phyloP scores from a whole-genome alignment of 2,329 filamentous ascomycete genomes.

The Lithohypha guttulata region DNA sequence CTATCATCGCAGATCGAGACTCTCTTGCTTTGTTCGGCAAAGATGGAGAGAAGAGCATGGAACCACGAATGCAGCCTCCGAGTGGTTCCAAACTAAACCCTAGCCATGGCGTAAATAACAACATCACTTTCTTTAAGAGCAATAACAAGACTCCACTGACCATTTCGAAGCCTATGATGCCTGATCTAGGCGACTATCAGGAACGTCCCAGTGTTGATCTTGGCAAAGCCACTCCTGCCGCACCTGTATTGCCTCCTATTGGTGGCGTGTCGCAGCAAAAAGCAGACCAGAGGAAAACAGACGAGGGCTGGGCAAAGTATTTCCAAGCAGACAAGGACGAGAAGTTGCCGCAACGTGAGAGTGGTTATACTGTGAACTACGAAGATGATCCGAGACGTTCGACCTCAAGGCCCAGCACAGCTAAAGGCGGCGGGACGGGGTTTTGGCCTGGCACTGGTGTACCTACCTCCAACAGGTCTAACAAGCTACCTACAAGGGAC shows the following conservation, averaged over 20 bases:
- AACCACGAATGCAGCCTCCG: not conserved
- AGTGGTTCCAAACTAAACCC: conserved; percentile 5
- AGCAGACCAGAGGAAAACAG: conserved; percentile 30
- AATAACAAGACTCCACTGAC: conserved; percentile 14
- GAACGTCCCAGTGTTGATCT: conserved; percentile 19
- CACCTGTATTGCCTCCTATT: conserved; percentile 3
- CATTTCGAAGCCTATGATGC: conserved; percentile 22
- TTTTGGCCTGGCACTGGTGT: conserved; percentile 30
- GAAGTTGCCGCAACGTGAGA: not conserved
- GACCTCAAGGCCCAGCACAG: conserved; percentile 5
- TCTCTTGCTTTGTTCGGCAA: conserved; percentile 32
- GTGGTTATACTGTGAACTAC: not conserved
- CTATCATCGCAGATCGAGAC: conserved; percentile 24
- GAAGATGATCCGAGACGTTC: conserved; percentile 6
- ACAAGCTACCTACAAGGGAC: conserved; percentile 25
- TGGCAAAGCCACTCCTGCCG: conserved; percentile 17
- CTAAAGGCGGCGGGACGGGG: conserved; percentile 23
- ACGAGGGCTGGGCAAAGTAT: conserved; percentile 41
- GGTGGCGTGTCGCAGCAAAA: conserved; percentile 11
- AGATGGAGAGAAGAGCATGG: conserved; percentile 24
- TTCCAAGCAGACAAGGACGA: conserved; percentile 26
- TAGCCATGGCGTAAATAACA: conserved; percentile 1
- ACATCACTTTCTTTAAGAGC: conserved; percentile 16
- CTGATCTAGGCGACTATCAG: conserved; percentile 17
- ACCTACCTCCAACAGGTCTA: conserved; percentile 28